Evolutionary conservation across 2,329 filamentous ascomycete species (phyloP).

Genomic region (Sporothrix globosa): DNA sequence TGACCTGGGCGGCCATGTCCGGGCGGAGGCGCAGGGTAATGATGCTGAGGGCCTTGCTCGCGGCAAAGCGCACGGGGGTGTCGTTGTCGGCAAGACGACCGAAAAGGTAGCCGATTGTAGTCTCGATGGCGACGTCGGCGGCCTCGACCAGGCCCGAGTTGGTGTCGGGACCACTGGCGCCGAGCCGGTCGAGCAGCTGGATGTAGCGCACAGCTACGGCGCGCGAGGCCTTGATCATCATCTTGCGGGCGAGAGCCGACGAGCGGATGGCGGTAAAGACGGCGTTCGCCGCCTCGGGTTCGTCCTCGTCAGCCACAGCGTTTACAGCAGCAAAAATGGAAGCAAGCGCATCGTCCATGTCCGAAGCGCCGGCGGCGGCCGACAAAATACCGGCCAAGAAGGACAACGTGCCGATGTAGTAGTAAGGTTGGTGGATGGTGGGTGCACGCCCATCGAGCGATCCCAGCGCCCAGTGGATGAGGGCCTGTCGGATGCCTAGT

Average conservation of each 20-base stretch:
- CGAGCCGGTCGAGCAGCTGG: constrained; percentile 61
- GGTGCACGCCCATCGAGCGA: constrained; percentile 50
- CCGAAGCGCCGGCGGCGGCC: constrained; percentile 70
- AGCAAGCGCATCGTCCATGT: constrained; percentile 69
- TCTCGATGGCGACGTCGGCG: constrained; percentile 76
- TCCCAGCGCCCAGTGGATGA: constrained; percentile 72
- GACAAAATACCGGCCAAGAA: constrained; percentile 76
- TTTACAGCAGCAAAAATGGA: constrained; percentile 68
- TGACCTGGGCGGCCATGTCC: constrained; percentile 82
- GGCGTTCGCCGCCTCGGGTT: constrained; percentile 37
- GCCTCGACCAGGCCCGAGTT: constrained; percentile 48
- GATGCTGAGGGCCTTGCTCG: constrained; percentile 89
- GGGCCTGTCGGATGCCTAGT: constrained; percentile 67
- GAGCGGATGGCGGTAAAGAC: constrained; percentile 61
- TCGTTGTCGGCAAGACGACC: constrained; percentile 82
- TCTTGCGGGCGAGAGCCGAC: constrained; percentile 79
- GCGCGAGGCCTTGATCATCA: constrained; percentile 81
- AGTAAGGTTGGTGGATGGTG: constrained; percentile 62
- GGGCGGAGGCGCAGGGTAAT: constrained; percentile 78
- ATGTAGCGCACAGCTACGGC: constrained; percentile 62
- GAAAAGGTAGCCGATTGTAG: constrained; percentile 78
- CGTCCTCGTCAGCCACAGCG: constrained; percentile 56
- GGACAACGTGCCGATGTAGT: constrained; percentile 75
- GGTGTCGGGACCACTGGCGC: constrained; percentile 43
- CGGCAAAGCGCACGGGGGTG: constrained; percentile 85